phyloP scores from a whole-genome alignment of 2,329 filamentous ascomycete species.

The Lachnellula cervina region DNA sequence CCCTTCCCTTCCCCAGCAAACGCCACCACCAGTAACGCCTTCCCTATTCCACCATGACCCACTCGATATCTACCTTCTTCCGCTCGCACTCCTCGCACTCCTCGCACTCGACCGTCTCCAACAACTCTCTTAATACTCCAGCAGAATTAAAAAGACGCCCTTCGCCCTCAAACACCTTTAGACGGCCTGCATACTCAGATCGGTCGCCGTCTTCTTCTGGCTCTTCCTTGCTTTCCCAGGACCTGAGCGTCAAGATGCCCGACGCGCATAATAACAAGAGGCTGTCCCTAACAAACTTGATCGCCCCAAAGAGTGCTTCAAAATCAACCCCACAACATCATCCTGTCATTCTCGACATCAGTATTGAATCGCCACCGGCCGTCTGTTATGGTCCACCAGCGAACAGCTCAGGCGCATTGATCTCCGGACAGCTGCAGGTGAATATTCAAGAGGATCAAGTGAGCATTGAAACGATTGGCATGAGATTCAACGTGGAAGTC shows the following conservation, averaged over 20 bases:
- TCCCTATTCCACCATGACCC: slow-evolving; percentile 20
- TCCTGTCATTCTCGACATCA: slow-evolving; percentile 33
- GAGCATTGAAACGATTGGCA: slow-evolving; percentile 67
- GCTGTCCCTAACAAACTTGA: slow-evolving; percentile 21
- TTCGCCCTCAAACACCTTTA: slow-evolving; percentile 14
- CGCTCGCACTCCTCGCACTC: slow-evolving; percentile 19
- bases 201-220: slow-evolving; percentile 13
- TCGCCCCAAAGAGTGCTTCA: slow-evolving; percentile 23
- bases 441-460: slow-evolving; percentile 62
- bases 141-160: slow-evolving; percentile 20
- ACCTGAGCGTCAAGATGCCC: slow-evolving; percentile 20
- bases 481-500: slow-evolving; percentile 65
- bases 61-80: slow-evolving; percentile 24
- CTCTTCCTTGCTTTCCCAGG: slow-evolving; percentile 11
- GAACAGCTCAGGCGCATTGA: slow-evolving; percentile 74
- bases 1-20: not conserved
- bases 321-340: slow-evolving; percentile 22
- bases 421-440: slow-evolving; percentile 78
- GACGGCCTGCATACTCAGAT: slow-evolving; percentile 12
- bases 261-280: slow-evolving; percentile 23
- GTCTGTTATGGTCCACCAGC: slow-evolving; percentile 66
- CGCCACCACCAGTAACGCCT: not conserved
- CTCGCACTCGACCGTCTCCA: slow-evolving; percentile 8
- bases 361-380: slow-evolving; percentile 50
- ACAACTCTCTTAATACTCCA: slow-evolving; percentile 9